Evolutionary conservation across 345 rosid species (phyloP), one percentile per base, ranked within the genome.

Genomic region (Boechera retrofracta): DNA sequence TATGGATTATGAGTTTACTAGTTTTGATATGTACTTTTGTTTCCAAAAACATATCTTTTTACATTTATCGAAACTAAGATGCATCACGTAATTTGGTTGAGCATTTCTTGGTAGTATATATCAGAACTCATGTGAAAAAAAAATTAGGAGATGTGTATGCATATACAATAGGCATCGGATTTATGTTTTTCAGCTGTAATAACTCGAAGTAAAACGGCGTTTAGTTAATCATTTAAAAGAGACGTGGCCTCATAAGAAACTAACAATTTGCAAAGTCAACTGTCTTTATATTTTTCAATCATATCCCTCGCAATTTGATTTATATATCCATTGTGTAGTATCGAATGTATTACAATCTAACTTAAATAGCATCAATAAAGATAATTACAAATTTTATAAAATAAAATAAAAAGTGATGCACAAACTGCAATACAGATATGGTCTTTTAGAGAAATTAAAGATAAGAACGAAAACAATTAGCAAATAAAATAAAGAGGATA

Each of bases 401-500:
- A n/a, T 4, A 58, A 6, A 44, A 7, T 1, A 35, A 47, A 5
- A n/a, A n/a, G 26, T 33, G 13, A 58, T 58, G 63, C 63, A 32
- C 18, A 32, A 31, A 56, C 9, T 57, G 21, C 11, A 32, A 31
- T 16, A 33, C 28, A 7, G 2, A 36, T 18, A 12, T 39, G 29
- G 16, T 39, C 2, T 10, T 38, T 38, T 1, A 53, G 16, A 32
- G 18, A 31, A 45, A n/a, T 13, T 18, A 66, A 10, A 59, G 76
- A 77, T 77, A 56, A 77, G 81, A 64, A 71, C 48, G 12, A 56
- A 71, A 64, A 44, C 72, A 77, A 52, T 61, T 53, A 6, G n/a
- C n/a, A 15, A 32, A 16, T 33, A 5, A 21, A 16, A 16, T 16
- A 16, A 16, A 16, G 16, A 16, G 16, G 16, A 16, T 16, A 16